Evolutionary conservation across 805 yeast genomes (phyloP).

Genomic region (Schwanniomyces vanrijiae): DNA sequence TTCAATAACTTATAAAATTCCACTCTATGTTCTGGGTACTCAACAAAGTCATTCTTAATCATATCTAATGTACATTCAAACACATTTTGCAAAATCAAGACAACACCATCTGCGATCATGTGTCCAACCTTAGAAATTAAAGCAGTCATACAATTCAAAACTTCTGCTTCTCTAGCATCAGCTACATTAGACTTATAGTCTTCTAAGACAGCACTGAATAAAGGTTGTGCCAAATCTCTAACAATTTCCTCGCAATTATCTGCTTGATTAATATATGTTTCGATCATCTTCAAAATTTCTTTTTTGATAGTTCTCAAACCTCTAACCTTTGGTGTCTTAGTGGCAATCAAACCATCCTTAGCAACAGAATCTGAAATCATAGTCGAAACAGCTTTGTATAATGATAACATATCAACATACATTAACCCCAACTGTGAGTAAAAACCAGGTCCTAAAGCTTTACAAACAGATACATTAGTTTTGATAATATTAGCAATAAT

Average conservation of each 20-base stretch:
- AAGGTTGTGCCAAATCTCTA: constrained; percentile 75
- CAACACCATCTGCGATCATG: constrained; percentile 85
- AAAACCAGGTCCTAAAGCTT: constrained; percentile 91
- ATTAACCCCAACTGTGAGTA: constrained; percentile 84
- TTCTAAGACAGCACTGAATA: constrained; percentile 80
- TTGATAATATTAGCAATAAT: constrained; percentile 91
- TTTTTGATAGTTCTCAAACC: constrained; percentile 95
- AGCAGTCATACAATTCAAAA: constrained; percentile 89
- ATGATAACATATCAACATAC: constrained; percentile 84
- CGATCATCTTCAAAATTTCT: constrained; percentile 86
- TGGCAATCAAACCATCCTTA: constrained; percentile 79
- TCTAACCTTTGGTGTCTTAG: constrained; percentile 92
- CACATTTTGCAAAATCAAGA: constrained; percentile 81
- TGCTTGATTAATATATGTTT: constrained; percentile 84
- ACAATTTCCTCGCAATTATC: constrained; percentile 84
- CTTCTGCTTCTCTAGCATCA: constrained; percentile 97
- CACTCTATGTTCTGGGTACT: constrained; percentile 96
- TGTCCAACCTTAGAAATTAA: constrained; percentile 85
- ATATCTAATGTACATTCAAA: constrained; percentile 92
- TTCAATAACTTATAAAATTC: constrained; percentile 90
- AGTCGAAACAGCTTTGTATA: constrained; percentile 84
- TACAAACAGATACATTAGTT: constrained; percentile 93
- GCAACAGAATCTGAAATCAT: constrained; percentile 83
- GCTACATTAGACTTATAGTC: constrained; percentile 90
- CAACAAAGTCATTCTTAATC: constrained; percentile 94